phyloP scores from a whole-genome alignment of 148 eudicot genomes.

The Diospyros lotus region DNA sequence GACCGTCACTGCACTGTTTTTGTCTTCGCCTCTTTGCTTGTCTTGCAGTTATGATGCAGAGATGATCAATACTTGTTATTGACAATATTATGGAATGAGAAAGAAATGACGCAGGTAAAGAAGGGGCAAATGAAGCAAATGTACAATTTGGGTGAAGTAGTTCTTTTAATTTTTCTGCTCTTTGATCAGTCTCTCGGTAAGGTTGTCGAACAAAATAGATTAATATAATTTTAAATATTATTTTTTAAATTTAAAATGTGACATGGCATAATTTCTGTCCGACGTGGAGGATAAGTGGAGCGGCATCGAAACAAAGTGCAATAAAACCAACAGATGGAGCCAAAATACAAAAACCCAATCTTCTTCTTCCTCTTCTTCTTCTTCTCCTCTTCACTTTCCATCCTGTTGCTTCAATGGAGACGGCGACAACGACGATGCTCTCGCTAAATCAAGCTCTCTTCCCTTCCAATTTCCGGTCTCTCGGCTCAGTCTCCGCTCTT shows the following conservation, averaged over 20 bases:
- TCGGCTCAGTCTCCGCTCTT: slow-evolving; percentile 26
- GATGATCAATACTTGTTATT: too few relatives aligned
- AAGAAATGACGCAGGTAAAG: too few relatives aligned
- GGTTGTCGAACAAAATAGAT: background rate
- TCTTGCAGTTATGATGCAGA: too few relatives aligned
- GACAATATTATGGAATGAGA: too few relatives aligned
- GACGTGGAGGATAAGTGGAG: slow-evolving; percentile 31
- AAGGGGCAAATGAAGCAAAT: too few relatives aligned
- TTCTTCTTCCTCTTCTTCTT: slow-evolving; percentile 7
- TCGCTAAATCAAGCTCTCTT: slow-evolving; percentile 20
- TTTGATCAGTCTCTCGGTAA: too few relatives aligned
- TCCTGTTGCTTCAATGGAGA: slow-evolving; percentile 24
- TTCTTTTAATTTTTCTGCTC: too few relatives aligned
- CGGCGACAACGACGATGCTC: slow-evolving; percentile 23
- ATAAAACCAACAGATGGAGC: background rate
- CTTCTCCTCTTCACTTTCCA: slow-evolving; percentile 1
- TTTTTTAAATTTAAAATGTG: slow-evolving; percentile 2
- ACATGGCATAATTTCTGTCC: slow-evolving; percentile 13
- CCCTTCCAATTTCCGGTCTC: slow-evolving; percentile 7
- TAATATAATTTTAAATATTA: too few relatives aligned
- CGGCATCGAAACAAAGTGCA: background rate
- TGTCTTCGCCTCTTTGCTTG: too few relatives aligned
- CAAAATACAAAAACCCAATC: slow-evolving; percentile 11
- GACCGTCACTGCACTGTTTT: too few relatives aligned
- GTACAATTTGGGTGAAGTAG: too few relatives aligned